Base-by-base conservation (phyloP, 1,284 basidiomycete species). In the Leccinum solheimii region DNA sequence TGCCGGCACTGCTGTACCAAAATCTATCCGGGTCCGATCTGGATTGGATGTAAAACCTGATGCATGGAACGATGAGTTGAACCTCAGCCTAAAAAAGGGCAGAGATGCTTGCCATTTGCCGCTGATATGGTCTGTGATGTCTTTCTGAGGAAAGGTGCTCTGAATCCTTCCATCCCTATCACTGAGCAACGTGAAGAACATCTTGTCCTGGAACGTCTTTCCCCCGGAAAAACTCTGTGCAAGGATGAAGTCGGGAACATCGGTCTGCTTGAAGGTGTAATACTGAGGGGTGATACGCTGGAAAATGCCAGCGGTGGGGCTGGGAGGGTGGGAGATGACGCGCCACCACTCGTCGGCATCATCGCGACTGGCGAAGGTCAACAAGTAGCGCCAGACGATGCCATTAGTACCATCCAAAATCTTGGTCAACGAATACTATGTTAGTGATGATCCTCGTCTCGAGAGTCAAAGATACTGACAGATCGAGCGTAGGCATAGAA, bases 311-410 rank as follows among this genome's bases (percentile, higher is more conserved):
- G 50, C 50, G 23, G 26, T 27, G 50, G 50, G 50, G 16, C 50
- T 51, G 26, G 26, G 14, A 19, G 50, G 5, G 4, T n/a, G 14
- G 26, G 50, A 51, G 16, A 51, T 51, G 50, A 30, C 5, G 50
- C 50, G 50, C 50, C 50, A 51, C 50, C 50, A 51, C n/a, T 51
- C 50, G n/a, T 51, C 50, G 10, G 50, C 50, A 51, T 27, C 50
- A 30, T 51, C 50, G 10, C 23, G 23, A 30, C 26, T 51, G 26
- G 50, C 10, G 5, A 51, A 51, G 50, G 50, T 51, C 50, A 51
- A 30, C 50, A 51, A 19, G 10, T 51, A 51, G 50, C 50, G 50
- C 50, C 50, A 51, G 26, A 30, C 3, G 23, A 51, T 3, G 26
- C 50, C 50, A n/a, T 51, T 51, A 16, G 50, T 51, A 30, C 50